Percentiles rank a stretch among this genome's conserved stretches.
These are phyloP conservation scores for Themeda triandra DNA, from an alignment of 176 grass and related monocot species.

Conservation along the genomic window DNA sequence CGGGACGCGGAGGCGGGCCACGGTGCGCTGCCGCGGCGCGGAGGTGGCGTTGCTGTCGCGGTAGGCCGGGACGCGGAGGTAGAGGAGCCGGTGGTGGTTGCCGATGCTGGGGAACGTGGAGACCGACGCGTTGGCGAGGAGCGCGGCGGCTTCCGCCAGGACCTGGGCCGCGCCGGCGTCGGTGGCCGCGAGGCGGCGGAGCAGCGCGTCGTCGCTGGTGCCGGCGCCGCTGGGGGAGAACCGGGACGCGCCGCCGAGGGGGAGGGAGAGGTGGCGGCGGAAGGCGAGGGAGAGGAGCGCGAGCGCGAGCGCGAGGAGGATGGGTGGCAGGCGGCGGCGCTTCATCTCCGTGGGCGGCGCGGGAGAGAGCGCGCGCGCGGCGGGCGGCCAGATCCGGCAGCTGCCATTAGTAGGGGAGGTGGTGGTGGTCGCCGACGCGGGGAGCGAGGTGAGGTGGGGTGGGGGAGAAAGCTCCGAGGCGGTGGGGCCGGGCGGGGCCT, in stretches of 20 bases:
- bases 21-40: conserved; percentile 17
- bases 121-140: conserved; percentile 31
- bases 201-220: not conserved
- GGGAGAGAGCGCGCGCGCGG: not conserved
- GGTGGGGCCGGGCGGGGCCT: not conserved
- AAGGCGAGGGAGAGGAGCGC: conserved; percentile 28
- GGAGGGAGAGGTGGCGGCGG: conserved; percentile 7
- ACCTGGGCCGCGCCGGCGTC: conserved; percentile 3
- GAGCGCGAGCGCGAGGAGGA: conserved; percentile 1
- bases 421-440: conserved; percentile 9
- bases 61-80: conserved; percentile 36
- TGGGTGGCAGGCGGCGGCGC: conserved; percentile 8
- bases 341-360: conserved; percentile 28
- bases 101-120: conserved; percentile 39
- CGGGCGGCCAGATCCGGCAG: conserved; percentile 25
- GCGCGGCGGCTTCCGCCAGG: not conserved
- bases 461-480: not conserved
- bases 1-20: conserved; percentile 35
- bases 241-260: not conserved
- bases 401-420: conserved; percentile 20
- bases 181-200: conserved; percentile 14
- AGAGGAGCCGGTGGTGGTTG: conserved; percentile 39
- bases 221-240: not conserved
- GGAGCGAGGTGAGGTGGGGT: conserved; percentile 1
- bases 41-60: not conserved